These are phyloP conservation scores for Cyclocybe cylindracea DNA, from an alignment of 768 basidiomycete genomes.

Conservation along the genomic window DNA sequence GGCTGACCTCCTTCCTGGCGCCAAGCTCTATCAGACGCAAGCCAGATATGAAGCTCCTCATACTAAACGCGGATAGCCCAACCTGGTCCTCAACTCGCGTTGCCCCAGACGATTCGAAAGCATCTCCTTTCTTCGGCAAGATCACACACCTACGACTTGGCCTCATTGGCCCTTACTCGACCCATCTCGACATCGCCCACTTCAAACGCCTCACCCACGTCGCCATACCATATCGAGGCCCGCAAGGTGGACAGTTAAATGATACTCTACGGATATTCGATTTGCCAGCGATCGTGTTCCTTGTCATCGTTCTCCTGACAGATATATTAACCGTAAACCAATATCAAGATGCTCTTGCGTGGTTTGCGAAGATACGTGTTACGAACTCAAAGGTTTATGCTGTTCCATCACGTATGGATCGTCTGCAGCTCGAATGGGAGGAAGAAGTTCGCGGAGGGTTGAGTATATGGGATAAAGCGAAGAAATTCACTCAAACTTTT, in stretches of 20 bases:
- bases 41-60: constrained; percentile 10
- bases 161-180: constrained; percentile 11
- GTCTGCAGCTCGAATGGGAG: constrained; percentile 24
- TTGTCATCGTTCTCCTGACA: constrained; percentile 19
- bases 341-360: constrained; percentile 9
- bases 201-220: constrained; percentile 21
- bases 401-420: constrained; percentile 6
- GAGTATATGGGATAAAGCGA: constrained; percentile 24
- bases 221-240: constrained; percentile 20
- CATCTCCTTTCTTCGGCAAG: constrained; percentile 15
- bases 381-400: constrained; percentile 7
- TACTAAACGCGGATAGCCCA: constrained; percentile 13
- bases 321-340: constrained; percentile 9
- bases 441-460: constrained; percentile 24
- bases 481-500: constrained; percentile 10
- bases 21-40: constrained; percentile 2
- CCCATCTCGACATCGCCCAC: constrained; percentile 13
- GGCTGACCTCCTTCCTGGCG: neutral
- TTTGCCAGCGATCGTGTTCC: constrained; percentile 3
- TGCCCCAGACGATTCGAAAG: neutral
- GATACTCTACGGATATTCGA: constrained; percentile 14
- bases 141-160: constrained; percentile 23
- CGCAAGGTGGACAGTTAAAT: constrained; percentile 10
- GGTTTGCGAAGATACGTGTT: constrained; percentile 13
- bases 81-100: constrained; percentile 10